Conservation (phyloP, 2,329 filamentous ascomycete species). For the Hymenoscyphus repandus region DNA sequence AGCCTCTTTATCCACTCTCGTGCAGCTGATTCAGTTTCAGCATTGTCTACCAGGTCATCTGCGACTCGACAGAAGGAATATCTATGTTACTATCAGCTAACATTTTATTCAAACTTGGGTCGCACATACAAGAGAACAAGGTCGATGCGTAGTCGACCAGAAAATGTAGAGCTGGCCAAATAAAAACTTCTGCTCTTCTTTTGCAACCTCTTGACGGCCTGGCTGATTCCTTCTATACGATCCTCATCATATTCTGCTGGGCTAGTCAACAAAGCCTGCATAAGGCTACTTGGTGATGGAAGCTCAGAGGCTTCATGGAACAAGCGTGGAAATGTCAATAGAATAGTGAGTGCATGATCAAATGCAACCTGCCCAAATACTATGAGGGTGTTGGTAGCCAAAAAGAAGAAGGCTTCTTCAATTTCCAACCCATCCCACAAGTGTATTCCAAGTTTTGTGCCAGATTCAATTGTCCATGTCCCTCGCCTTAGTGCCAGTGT, state of each 20-base stretch:
- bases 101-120: too few species aligned
- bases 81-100: slow-evolving; percentile 31
- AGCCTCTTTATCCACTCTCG: slow-evolving; percentile 54
- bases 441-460: slow-evolving; percentile 60
- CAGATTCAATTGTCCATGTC: slow-evolving; percentile 65
- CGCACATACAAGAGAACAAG: slow-evolving; percentile 53
- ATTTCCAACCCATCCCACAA: slow-evolving; percentile 63
- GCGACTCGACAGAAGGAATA: slow-evolving; percentile 72
- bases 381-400: slow-evolving; percentile 63
- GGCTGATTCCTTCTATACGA: slow-evolving; percentile 51
- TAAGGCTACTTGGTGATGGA: slow-evolving; percentile 44
- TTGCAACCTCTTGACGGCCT: slow-evolving; percentile 52
- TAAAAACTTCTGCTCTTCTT: slow-evolving; percentile 71
- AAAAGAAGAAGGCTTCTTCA: slow-evolving; percentile 71
- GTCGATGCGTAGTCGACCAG: slow-evolving; percentile 62
- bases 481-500: slow-evolving; percentile 61
- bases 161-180: slow-evolving; percentile 64
- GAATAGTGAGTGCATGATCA: slow-evolving; percentile 62
- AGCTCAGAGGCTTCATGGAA: slow-evolving; percentile 46
- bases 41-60: slow-evolving; percentile 68
- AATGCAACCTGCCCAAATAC: slow-evolving; percentile 65
- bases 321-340: slow-evolving; percentile 55
- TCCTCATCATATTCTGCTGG: slow-evolving; percentile 49
- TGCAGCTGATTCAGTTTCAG: slow-evolving; percentile 47
- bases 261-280: slow-evolving; percentile 45